Evolutionary conservation across 1,284 basidiomycete species (phyloP).

Genomic region (Ceratorhiza oryzae-sativae): DNA sequence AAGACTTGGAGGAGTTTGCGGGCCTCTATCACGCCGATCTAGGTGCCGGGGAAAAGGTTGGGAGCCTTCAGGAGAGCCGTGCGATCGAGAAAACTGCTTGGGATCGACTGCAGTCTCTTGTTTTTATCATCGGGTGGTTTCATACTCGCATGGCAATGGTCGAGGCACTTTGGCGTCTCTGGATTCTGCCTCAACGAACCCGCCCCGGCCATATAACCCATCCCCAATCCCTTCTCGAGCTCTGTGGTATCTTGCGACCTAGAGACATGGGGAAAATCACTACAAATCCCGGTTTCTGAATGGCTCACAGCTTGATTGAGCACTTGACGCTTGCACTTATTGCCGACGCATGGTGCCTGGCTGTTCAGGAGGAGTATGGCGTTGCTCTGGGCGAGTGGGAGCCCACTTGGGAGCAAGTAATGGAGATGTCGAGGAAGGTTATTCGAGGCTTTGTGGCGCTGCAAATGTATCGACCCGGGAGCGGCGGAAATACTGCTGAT

Average conservation of each 20-base stretch:
- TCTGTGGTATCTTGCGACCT: slow-evolving; percentile 45
- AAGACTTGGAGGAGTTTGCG: neutral
- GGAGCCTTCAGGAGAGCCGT: slow-evolving; percentile 42
- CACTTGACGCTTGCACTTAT: slow-evolving; percentile 46
- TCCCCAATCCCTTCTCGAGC: slow-evolving; percentile 28
- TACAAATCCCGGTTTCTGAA: slow-evolving; percentile 50
- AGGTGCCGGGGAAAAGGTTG: slow-evolving; percentile 45
- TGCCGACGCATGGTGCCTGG: slow-evolving; percentile 47
- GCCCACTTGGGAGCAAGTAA: slow-evolving; percentile 45
- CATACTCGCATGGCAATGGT: slow-evolving; percentile 54
- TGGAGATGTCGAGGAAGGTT: slow-evolving; percentile 44
- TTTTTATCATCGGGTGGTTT: slow-evolving; percentile 52
- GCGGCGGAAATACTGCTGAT: slow-evolving; percentile 47
- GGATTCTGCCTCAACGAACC: slow-evolving; percentile 3
- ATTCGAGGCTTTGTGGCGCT: slow-evolving; percentile 44
- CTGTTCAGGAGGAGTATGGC: slow-evolving; percentile 39
- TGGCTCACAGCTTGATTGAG: slow-evolving; percentile 52
- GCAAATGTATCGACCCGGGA: neutral
- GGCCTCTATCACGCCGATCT: slow-evolving; percentile 48
- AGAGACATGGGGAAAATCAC: slow-evolving; percentile 49
- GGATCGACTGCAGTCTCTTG: slow-evolving; percentile 46
- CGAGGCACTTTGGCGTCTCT: slow-evolving; percentile 51
- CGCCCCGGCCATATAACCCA: slow-evolving; percentile 25
- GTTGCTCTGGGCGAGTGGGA: slow-evolving; percentile 45
- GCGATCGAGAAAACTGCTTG: slow-evolving; percentile 44